Evolutionary conservation across 2,329 filamentous ascomycete species (phyloP).

Genomic region (Grosmannia clavigera): DNA sequence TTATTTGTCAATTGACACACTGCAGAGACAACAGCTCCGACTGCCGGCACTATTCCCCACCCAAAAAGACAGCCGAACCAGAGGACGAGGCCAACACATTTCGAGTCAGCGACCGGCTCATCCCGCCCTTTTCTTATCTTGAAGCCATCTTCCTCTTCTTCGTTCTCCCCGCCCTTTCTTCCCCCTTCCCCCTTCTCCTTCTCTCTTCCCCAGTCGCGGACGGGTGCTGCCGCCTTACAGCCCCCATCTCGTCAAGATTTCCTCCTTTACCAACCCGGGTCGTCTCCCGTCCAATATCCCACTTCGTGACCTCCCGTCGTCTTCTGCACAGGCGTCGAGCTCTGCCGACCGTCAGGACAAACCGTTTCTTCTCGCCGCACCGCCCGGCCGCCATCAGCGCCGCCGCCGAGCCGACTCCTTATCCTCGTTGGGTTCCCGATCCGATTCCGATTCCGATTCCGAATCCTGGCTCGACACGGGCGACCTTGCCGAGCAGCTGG

Average conservation of each 20-base stretch:
- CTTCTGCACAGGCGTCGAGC: slow-evolving; percentile 18
- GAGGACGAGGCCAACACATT: slow-evolving; percentile 1
- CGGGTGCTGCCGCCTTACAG: slow-evolving; percentile 66
- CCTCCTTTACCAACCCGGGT: slow-evolving; percentile 48
- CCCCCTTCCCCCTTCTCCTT: not conserved
- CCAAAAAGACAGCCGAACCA: not conserved
- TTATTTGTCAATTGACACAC: not conserved
- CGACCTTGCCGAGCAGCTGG: slow-evolving; percentile 85
- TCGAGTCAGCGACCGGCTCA: not conserved
- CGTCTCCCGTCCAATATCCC: slow-evolving; percentile 77
- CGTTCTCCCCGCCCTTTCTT: not conserved
- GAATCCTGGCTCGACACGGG: slow-evolving; percentile 84
- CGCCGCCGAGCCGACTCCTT: slow-evolving; percentile 12
- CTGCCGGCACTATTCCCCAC: not conserved
- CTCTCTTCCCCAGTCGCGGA: slow-evolving; percentile 27
- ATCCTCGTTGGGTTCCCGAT: slow-evolving; percentile 19
- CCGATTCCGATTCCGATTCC: slow-evolving; percentile 33
- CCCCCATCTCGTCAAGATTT: slow-evolving; percentile 74
- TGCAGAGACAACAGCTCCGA: not conserved
- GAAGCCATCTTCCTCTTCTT: not conserved
- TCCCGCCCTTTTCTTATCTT: not conserved
- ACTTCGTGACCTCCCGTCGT: slow-evolving; percentile 52
- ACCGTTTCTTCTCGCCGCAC: slow-evolving; percentile 32
- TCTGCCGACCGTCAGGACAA: slow-evolving; percentile 22
- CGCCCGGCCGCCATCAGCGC: slow-evolving; percentile 22